phyloP scores from a whole-genome alignment of 192 early-diverging fungal genomes.

The Coemansia reversa region DNA sequence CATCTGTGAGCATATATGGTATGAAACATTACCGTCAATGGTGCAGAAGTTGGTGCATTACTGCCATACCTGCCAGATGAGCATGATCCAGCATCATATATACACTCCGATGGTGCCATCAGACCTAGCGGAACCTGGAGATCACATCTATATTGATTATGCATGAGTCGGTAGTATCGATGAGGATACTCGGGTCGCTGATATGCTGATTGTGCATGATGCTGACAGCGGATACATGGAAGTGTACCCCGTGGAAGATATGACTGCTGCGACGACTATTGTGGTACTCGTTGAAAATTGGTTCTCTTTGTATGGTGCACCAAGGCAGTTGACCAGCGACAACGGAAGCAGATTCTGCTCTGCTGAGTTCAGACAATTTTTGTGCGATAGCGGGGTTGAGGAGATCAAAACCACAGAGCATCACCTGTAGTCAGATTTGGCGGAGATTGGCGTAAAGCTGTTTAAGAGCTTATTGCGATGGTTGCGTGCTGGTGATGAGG shows the following conservation, averaged over 20 bases:
- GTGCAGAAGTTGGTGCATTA: constrained; percentile 4
- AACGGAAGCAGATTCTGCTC: not conserved
- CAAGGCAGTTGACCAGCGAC: not conserved
- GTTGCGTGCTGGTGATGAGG: not conserved
- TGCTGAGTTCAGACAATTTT: not conserved
- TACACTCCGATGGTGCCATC: not conserved
- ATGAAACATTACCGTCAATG: too few species aligned
- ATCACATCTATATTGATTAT: constrained; percentile 8
- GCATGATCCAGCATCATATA: not conserved
- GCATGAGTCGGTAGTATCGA: not conserved
- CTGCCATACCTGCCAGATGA: constrained; percentile 7
- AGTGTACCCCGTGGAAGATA: not conserved
- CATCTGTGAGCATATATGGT: not conserved
- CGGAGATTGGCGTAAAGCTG: constrained; percentile 5
- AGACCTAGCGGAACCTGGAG: not conserved
- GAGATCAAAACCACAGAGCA: not conserved
- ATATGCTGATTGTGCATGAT: not conserved
- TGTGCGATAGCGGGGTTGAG: not conserved
- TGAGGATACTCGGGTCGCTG: not conserved
- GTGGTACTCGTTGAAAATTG: not conserved
- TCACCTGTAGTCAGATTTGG: constrained; percentile 3
- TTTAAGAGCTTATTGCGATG: not conserved
- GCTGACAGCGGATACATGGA: not conserved
- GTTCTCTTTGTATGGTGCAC: not conserved
- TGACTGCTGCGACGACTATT: not conserved